Evolutionary conservation across 805 yeast genomes (phyloP).

Genomic region (Candida railenensis): DNA sequence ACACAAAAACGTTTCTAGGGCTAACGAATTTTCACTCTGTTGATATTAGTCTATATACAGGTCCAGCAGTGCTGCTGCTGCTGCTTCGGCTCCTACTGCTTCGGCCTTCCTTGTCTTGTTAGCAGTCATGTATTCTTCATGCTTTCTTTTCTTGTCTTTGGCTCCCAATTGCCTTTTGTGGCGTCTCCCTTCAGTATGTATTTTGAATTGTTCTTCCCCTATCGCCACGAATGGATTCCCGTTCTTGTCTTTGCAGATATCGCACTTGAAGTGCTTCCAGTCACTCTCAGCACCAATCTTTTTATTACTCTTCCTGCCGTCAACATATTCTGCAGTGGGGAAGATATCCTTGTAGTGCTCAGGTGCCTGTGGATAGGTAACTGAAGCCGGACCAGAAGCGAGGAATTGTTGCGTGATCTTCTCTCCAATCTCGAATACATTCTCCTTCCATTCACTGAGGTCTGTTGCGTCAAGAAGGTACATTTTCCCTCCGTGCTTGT

Average conservation of each 20-base stretch:
- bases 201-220: conserved; percentile 69
- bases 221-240: conserved; percentile 62
- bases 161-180: conserved; percentile 57
- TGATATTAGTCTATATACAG: conserved; percentile 1
- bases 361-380: conserved; percentile 28
- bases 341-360: conserved; percentile 20
- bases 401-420: conserved; percentile 43
- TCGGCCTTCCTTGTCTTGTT: conserved; percentile 10
- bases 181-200: conserved; percentile 65
- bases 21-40: neutral
- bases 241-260: conserved; percentile 56
- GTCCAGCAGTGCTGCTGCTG: neutral
- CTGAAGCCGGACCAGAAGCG: conserved; percentile 23
- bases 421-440: conserved; percentile 58
- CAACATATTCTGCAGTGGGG: conserved; percentile 21
- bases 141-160: conserved; percentile 51
- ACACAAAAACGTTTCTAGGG: conserved; percentile 2
- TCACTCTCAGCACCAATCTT: conserved; percentile 28
- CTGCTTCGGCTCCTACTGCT: neutral
- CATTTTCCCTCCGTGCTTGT: conserved; percentile 60
- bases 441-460: conserved; percentile 54
- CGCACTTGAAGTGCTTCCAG: conserved; percentile 74
- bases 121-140: conserved; percentile 44
- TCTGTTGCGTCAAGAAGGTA: conserved; percentile 79
- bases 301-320: conserved; percentile 35